Percentiles rank a stretch among this genome's conserved stretches.
Evolutionary conservation across 1,284 basidiomycete species (phyloP).

Genomic region (Coniferiporia sulphurascens): DNA sequence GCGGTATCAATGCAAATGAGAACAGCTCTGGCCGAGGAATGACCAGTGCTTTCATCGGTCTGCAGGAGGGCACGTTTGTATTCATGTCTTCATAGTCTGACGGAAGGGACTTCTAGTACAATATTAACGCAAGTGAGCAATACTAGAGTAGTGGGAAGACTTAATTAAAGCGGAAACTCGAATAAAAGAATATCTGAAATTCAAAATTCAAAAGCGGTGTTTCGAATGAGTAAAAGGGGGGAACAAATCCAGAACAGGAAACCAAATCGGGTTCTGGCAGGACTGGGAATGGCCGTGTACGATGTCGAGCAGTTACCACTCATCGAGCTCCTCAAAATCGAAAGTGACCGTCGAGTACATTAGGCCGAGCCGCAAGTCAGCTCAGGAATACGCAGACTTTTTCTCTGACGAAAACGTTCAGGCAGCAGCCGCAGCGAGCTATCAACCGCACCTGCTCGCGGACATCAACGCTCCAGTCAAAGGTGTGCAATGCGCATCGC

Average conservation of each 20-base stretch:
- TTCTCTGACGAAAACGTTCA: slow-evolving; percentile 56
- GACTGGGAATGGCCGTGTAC: not conserved
- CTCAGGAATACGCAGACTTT: slow-evolving; percentile 69
- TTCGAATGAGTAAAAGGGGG: not conserved
- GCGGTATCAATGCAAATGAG: no score
- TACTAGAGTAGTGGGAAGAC: no score
- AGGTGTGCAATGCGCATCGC: not conserved
- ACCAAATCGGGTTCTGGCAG: not conserved
- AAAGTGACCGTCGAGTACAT: slow-evolving; percentile 61
- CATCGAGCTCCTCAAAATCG: not conserved
- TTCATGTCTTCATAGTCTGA: no score
- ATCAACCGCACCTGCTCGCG: slow-evolving; percentile 58
- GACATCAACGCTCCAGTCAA: slow-evolving; percentile 1
- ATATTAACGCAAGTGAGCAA: no score
- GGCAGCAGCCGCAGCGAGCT: slow-evolving; percentile 41
- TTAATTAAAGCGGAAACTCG: no score
- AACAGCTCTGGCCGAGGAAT: no score
- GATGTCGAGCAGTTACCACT: not conserved
- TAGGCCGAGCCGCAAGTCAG: slow-evolving; percentile 54
- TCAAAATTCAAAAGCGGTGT: no score
- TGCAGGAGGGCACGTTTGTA: no score
- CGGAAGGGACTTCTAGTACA: no score
- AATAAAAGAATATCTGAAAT: no score
- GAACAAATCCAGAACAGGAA: not conserved
- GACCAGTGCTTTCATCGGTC: no score